A percentile compares a stretch with the other conserved stretches of the same genome.
These are phyloP conservation scores for Scenedesmus sp. DNA, from an alignment of 163 green algal species.

Conservation along the genomic window DNA sequence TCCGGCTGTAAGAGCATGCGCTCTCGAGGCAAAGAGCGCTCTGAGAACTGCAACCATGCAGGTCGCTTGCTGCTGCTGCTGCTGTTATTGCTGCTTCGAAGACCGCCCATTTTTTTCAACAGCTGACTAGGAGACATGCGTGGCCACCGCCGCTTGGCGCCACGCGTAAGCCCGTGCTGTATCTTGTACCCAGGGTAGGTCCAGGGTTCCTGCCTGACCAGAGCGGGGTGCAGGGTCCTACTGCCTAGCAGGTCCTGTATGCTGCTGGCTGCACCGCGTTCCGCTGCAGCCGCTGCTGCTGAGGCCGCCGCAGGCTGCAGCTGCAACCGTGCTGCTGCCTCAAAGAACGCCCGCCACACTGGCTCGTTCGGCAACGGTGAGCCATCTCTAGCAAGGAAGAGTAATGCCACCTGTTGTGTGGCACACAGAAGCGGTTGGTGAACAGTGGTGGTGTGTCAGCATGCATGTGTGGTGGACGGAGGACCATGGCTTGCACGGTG, in stretches of 20 bases:
- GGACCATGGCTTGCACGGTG: neutral
- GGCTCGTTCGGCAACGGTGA: neutral
- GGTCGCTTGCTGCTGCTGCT: neutral
- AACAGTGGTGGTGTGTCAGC: neutral
- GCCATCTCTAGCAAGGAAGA: neutral
- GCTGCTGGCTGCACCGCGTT: neutral
- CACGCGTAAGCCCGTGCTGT: neutral
- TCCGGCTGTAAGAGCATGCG: neutral
- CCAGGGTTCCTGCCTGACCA: neutral
- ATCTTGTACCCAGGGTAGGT: neutral
- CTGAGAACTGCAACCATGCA: constrained; percentile 11
- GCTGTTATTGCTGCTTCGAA: neutral
- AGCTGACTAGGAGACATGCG: neutral
- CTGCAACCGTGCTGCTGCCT: constrained; percentile 8
- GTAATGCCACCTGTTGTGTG: neutral
- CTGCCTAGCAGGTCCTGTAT: neutral
- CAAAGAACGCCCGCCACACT: constrained; percentile 10
- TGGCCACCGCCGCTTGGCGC: neutral
- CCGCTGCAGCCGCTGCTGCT: neutral
- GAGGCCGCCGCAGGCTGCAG: neutral
- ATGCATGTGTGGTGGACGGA: neutral
- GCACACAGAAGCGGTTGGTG: neutral
- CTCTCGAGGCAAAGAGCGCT: neutral
- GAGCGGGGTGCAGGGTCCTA: neutral
- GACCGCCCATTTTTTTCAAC: neutral